Percentiles rank a stretch among this genome's conserved stretches.
phyloP scores from a whole-genome alignment of 2,329 filamentous ascomycete genomes.

The Calonectria pauciramosa region DNA sequence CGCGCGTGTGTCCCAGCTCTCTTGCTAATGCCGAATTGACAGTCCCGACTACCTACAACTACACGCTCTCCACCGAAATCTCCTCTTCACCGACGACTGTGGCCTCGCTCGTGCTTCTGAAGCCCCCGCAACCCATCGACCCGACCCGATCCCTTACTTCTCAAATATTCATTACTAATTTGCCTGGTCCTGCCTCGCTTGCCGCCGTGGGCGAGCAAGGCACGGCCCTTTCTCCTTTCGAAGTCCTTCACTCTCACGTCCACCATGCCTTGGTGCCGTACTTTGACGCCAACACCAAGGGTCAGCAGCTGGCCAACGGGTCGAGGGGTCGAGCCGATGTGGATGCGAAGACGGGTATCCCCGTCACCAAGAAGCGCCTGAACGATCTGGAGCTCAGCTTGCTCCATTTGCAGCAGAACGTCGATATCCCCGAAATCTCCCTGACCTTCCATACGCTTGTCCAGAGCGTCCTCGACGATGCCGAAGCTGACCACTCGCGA shows the following conservation, averaged over 20 bases:
- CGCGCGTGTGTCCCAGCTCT: background rate
- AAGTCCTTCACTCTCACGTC: conserved; percentile 91
- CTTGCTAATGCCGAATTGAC: conserved; percentile 31
- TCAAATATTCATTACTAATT: conserved; percentile 93
- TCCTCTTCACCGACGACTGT: conserved; percentile 84
- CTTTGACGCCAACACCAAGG: conserved; percentile 96
- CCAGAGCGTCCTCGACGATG: conserved; percentile 85
- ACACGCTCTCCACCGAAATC: conserved; percentile 86
- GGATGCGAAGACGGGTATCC: conserved; percentile 93
- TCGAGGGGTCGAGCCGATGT: conserved; percentile 83
- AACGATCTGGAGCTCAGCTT: conserved; percentile 93
- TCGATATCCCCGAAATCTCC: conserved; percentile 94
- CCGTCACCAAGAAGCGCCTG: conserved; percentile 97
- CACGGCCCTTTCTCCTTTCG: conserved; percentile 84
- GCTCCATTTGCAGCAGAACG: conserved; percentile 94
- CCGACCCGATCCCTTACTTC: conserved; percentile 83
- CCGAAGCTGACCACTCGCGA: conserved; percentile 74
- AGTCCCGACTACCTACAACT: conserved; percentile 74
- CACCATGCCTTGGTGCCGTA: conserved; percentile 94
- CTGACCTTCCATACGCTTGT: conserved; percentile 91
- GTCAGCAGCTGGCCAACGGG: conserved; percentile 76
- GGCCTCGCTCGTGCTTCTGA: conserved; percentile 89
- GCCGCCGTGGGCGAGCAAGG: conserved; percentile 79
- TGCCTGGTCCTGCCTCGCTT: conserved; percentile 84
- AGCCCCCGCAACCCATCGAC: conserved; percentile 90